A percentile compares a stretch with the other conserved stretches of the same genome.
These are phyloP conservation scores for Diophrys appendiculata DNA, from an alignment of 73 alveolate genomes.

Conservation along the genomic window DNA sequence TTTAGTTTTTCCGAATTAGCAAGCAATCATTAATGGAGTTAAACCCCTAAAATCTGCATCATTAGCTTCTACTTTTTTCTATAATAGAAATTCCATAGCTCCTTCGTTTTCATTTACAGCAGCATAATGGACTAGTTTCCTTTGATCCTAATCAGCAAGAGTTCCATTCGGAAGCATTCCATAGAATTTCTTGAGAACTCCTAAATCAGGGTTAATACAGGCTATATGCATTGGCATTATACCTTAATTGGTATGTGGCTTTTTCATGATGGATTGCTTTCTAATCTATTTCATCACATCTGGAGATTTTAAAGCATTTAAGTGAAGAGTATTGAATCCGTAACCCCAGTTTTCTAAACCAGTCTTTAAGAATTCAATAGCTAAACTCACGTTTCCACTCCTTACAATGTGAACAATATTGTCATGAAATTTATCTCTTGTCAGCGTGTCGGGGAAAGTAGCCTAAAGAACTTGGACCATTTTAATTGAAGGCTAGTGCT, in stretches of 20 bases:
- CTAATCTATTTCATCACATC: not conserved
- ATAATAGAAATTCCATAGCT: constrained; percentile 64
- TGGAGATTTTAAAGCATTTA: constrained; percentile 34
- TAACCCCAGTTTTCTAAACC: constrained; percentile 45
- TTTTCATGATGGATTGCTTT: constrained; percentile 61
- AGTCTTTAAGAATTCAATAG: constrained; percentile 42
- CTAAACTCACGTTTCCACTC: constrained; percentile 62
- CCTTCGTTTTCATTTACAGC: constrained; percentile 79
- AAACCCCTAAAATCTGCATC: constrained; percentile 74
- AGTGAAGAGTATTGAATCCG: constrained; percentile 61
- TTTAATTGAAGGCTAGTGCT: no score
- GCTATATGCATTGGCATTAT: constrained; percentile 83
- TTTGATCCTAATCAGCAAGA: constrained; percentile 68
- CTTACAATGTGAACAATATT: not conserved
- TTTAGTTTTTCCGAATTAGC: constrained; percentile 70
- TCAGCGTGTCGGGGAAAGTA: no score
- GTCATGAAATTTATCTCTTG: not conserved
- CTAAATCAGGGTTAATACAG: constrained; percentile 78
- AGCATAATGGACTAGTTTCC: constrained; percentile 81
- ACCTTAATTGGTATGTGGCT: constrained; percentile 56
- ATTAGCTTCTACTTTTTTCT: constrained; percentile 68
- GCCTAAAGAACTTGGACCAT: no score
- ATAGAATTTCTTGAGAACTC: constrained; percentile 61
- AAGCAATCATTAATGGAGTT: constrained; percentile 84
- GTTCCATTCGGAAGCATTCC: constrained; percentile 56